phyloP scores from a whole-genome alignment of 2,329 filamentous ascomycete species.

The Aspergillus flavus region DNA sequence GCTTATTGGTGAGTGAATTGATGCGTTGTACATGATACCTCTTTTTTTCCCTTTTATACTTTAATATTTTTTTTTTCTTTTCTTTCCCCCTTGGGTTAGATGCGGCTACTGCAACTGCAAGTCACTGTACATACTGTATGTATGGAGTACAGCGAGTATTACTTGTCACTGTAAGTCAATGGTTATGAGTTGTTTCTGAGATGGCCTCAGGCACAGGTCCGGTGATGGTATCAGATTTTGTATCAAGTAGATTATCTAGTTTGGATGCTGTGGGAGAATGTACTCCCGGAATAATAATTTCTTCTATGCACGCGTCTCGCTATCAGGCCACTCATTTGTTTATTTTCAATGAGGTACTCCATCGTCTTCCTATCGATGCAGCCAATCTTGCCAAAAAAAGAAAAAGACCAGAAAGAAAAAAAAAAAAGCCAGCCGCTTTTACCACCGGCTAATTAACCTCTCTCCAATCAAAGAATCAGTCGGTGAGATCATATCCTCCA shows the following conservation, averaged over 20 bases:
- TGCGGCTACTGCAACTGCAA: constrained; percentile 5
- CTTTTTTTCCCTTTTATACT: background rate
- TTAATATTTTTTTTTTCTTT: background rate
- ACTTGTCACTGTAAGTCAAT: background rate
- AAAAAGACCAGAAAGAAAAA: background rate
- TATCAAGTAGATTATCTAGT: background rate
- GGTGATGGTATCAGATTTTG: background rate
- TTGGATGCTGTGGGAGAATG: background rate
- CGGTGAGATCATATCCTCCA: constrained; percentile 11
- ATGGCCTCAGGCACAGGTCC: background rate
- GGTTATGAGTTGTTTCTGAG: too few relatives aligned
- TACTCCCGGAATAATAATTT: background rate
- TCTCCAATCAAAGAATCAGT: constrained; percentile 1
- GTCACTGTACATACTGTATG: constrained; percentile 3
- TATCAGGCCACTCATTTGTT: background rate
- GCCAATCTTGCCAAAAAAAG: background rate
- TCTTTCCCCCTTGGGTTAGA: background rate
- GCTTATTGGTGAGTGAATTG: background rate
- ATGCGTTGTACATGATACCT: background rate
- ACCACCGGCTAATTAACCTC: constrained; percentile 4
- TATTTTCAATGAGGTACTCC: background rate
- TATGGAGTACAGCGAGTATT: background rate
- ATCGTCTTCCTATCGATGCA: background rate
- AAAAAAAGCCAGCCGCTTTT: constrained; percentile 5
- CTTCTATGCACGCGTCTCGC: background rate